Conservation (phyloP, 495 filamentous ascomycete species). For the Haplographium delicatum region DNA sequence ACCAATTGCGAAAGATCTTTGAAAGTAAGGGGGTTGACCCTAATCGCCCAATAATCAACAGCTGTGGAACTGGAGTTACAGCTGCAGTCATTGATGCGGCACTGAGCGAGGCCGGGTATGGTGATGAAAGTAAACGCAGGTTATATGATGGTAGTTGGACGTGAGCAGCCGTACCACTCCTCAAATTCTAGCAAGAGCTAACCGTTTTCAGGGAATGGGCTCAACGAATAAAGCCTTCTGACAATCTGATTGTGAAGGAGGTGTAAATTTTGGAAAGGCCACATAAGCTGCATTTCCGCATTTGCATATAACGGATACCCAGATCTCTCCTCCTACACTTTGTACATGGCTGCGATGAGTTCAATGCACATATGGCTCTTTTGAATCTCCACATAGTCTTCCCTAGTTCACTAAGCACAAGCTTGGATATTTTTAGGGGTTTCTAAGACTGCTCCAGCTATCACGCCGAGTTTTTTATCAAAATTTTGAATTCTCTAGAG, state of each 20-base stretch:
- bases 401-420: too few relatives aligned
- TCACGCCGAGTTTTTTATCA: too few relatives aligned
- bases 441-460: too few relatives aligned
- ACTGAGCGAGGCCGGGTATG: slow-evolving; percentile 70
- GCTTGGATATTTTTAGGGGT: too few relatives aligned
- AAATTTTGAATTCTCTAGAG: too few relatives aligned
- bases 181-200: slow-evolving; percentile 9
- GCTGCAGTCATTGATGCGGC: slow-evolving; percentile 91
- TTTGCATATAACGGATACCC: slow-evolving; percentile 25
- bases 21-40: slow-evolving; percentile 70
- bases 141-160: slow-evolving; percentile 98
- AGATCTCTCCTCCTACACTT: slow-evolving; percentile 10
- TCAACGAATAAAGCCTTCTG: slow-evolving; percentile 55
- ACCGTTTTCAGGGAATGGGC: slow-evolving; percentile 62
- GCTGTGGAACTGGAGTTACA: slow-evolving; percentile 91
- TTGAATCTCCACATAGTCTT: too few relatives aligned
- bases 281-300: slow-evolving; percentile 20
- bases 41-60: slow-evolving; percentile 78
- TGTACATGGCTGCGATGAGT: not conserved
- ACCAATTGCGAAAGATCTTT: slow-evolving; percentile 72
- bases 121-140: slow-evolving; percentile 58
- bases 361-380: slow-evolving; percentile 3
- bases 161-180: slow-evolving; percentile 50
- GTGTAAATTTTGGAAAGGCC: not conserved
- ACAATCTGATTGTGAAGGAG: slow-evolving; percentile 47